Conservation (phyloP, 192 early-diverging fungal species). For the Mortierella claussenii region DNA sequence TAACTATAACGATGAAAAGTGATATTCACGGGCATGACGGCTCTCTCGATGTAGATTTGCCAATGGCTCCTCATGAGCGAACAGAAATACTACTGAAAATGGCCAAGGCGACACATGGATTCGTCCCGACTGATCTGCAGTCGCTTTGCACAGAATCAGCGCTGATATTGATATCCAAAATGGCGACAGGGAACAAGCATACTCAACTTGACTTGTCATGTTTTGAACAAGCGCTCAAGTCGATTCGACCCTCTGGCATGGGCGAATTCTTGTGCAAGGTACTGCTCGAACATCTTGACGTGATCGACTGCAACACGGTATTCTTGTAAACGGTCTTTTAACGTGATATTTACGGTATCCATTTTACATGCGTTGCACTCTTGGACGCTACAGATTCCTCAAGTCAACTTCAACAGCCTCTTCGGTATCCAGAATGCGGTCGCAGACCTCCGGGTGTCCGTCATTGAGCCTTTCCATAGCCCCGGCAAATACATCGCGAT, state of each 20-base stretch:
- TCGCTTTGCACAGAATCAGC: slow-evolving; percentile 68
- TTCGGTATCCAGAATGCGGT: slow-evolving; percentile 82
- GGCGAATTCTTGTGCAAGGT: slow-evolving; percentile 62
- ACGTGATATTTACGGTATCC: too few species aligned
- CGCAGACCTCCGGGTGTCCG: slow-evolving; percentile 65
- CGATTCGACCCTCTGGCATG: slow-evolving; percentile 66
- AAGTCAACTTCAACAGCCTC: slow-evolving; percentile 73
- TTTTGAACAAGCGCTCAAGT: slow-evolving; percentile 56
- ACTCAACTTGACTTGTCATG: slow-evolving; percentile 30
- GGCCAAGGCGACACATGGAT: slow-evolving; percentile 75
- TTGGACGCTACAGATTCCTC: slow-evolving; percentile 76
- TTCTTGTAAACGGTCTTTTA: too few species aligned
- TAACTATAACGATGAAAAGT: too few species aligned
- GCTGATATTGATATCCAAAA: slow-evolving; percentile 54
- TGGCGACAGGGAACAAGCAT: slow-evolving; percentile 42
- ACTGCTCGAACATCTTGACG: too few species aligned
- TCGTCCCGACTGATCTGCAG: slow-evolving; percentile 83
- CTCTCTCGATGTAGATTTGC: slow-evolving; percentile 52
- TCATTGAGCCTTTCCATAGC: slow-evolving; percentile 67
- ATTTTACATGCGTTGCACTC: too few species aligned
- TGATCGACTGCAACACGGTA: too few species aligned
- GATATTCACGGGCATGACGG: neutral
- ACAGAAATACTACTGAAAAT: slow-evolving; percentile 55
- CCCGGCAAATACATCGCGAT: slow-evolving; percentile 63
- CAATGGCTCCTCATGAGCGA: slow-evolving; percentile 47